A percentile compares a stretch with the other conserved stretches of the same genome.
Conservation (phyloP, 257 asterid species). For the Anisodus tanguticus region DNA sequence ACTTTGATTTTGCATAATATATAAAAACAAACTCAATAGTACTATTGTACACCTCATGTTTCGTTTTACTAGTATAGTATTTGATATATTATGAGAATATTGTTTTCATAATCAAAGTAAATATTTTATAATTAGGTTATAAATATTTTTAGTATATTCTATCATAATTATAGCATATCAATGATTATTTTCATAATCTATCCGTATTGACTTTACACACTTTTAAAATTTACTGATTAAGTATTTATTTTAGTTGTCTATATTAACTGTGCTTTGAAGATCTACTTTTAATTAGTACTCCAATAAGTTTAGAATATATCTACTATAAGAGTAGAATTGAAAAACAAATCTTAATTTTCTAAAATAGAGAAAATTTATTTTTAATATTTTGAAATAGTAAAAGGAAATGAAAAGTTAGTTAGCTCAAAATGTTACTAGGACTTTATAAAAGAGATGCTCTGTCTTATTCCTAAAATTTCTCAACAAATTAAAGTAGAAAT, state of each 20-base stretch:
- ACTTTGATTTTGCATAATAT: not conserved
- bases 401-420: not conserved
- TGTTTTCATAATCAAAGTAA: too few relatives aligned
- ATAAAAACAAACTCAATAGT: not conserved
- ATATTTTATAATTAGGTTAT: too few relatives aligned
- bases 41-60: not conserved
- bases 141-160: too few relatives aligned
- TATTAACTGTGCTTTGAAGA: too few relatives aligned
- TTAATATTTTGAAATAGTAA: not conserved
- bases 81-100: too few relatives aligned
- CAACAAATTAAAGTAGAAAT: constrained; percentile 35
- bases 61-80: too few relatives aligned
- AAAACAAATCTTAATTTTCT: not conserved
- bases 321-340: not conserved
- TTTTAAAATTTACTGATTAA: too few relatives aligned
- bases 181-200: too few relatives aligned
- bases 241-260: too few relatives aligned
- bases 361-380: not conserved
- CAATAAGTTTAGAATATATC: not conserved
- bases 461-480: constrained; percentile 45
- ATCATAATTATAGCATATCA: too few relatives aligned
- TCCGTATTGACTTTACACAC: too few relatives aligned
- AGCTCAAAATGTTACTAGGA: constrained; percentile 21
- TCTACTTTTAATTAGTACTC: not conserved
- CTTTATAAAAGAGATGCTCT: constrained; percentile 38